Conservation (phyloP, 2,329 filamentous ascomycete species). For the Exophiala viscosa region DNA sequence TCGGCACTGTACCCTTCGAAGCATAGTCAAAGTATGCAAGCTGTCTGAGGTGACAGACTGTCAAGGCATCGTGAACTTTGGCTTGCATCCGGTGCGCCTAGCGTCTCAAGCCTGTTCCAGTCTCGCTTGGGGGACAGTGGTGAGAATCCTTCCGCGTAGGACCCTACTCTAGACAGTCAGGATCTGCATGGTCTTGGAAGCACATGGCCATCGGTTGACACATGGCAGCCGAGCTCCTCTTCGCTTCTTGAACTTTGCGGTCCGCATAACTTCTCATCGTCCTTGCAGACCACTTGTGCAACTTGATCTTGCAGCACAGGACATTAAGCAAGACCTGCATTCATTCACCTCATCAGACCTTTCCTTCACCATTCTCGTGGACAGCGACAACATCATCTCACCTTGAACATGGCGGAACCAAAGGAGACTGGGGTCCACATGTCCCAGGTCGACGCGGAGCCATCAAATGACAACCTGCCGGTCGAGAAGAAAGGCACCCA, state of each 20-base stretch:
- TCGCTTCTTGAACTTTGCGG: too few species aligned
- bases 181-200: conserved; percentile 8
- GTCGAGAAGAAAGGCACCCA: conserved; percentile 30
- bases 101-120: too few species aligned
- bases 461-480: conserved; percentile 21
- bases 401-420: conserved; percentile 17
- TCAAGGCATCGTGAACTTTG: too few species aligned
- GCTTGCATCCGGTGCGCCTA: too few species aligned
- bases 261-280: too few species aligned
- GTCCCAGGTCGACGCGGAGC: conserved; percentile 22
- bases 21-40: too few species aligned
- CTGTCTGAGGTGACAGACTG: too few species aligned
- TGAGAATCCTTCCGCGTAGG: conserved; percentile 5
- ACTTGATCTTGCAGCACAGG: background rate
- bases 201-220: conserved; percentile 14
- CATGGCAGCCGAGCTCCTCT: conserved; percentile 7
- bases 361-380: background rate
- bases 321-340: too few species aligned
- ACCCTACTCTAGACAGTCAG: conserved; percentile 1
- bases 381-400: conserved; percentile 1
- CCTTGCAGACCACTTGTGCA: too few species aligned
- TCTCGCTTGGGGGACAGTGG: background rate
- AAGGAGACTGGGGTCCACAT: conserved; percentile 19
- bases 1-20: too few species aligned
- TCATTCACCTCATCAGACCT: too few species aligned